Conservation (phyloP, 495 filamentous ascomycete species). For the Penicillium flavigenum region DNA sequence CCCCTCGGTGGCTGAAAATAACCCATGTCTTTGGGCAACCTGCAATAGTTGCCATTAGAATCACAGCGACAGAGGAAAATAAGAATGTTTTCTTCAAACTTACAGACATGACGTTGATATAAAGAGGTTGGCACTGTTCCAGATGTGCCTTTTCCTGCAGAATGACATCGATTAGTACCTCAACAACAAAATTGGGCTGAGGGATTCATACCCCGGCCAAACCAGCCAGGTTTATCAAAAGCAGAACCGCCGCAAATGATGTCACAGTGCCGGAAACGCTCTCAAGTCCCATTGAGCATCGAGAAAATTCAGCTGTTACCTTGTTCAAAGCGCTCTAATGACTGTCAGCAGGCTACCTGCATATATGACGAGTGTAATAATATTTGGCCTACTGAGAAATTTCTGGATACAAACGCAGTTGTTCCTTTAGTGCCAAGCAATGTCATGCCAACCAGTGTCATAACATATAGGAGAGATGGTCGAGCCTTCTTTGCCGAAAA, state of each 20-base stretch:
- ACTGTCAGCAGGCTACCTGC: conserved; percentile 11
- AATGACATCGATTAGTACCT: conserved; percentile 17
- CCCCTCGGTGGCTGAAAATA: conserved; percentile 49
- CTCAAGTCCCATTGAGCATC: conserved; percentile 39
- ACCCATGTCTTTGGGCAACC: conserved; percentile 51
- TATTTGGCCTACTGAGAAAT: conserved; percentile 41
- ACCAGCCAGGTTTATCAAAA: conserved; percentile 50
- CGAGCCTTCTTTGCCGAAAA: conserved; percentile 49
- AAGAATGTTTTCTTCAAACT: conserved; percentile 7
- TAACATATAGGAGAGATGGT: conserved; percentile 44
- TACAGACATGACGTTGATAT: conserved; percentile 52
- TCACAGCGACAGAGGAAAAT: not conserved
- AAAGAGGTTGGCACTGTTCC: conserved; percentile 50
- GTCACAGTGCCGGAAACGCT: conserved; percentile 41
- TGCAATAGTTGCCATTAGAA: conserved; percentile 20
- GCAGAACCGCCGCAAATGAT: conserved; percentile 47
- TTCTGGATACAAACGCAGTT: conserved; percentile 45
- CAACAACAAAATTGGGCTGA: not conserved
- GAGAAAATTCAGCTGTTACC: conserved; percentile 41
- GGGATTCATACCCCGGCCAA: conserved; percentile 46
- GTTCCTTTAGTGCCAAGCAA: conserved; percentile 51
- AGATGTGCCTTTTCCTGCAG: conserved; percentile 45
- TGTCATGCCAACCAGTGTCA: conserved; percentile 55
- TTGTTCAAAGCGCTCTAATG: conserved; percentile 42
- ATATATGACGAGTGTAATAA: not conserved